Conservation (phyloP, 2,329 filamentous ascomycete genomes). For the Penicillium vulpinum region DNA sequence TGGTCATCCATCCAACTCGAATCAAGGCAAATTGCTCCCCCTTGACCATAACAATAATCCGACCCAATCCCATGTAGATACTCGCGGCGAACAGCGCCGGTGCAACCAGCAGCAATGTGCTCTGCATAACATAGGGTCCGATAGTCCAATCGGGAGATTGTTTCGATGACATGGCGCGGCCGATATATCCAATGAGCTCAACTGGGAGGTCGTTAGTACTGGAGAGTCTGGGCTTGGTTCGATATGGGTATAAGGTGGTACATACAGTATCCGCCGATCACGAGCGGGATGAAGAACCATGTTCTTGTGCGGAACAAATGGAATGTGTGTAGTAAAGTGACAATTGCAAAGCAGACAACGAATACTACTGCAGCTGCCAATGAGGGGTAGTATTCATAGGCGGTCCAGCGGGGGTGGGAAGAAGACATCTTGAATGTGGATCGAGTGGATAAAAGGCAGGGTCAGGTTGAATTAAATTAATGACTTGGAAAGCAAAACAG, state of each 20-base stretch:
- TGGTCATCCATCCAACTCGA: constrained; percentile 27
- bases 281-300: constrained; percentile 31
- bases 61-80: constrained; percentile 31
- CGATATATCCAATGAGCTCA: constrained; percentile 55
- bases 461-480: not conserved
- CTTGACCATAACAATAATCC: constrained; percentile 25
- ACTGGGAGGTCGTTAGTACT: constrained; percentile 35
- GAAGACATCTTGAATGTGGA: not conserved
- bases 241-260: not conserved
- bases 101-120: constrained; percentile 27
- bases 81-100: constrained; percentile 29
- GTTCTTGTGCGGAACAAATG: constrained; percentile 25
- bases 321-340: constrained; percentile 23
- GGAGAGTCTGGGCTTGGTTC: not conserved
- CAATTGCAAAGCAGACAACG: constrained; percentile 22
- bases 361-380: constrained; percentile 26
- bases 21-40: constrained; percentile 24
- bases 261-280: constrained; percentile 41
- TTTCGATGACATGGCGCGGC: constrained; percentile 46
- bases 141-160: constrained; percentile 32
- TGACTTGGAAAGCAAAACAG: not conserved
- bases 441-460: not conserved
- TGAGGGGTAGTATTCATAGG: constrained; percentile 29
- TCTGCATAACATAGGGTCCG: constrained; percentile 30
- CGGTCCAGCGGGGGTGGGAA: constrained; percentile 1